Conservation (phyloP, 2,329 filamentous ascomycete species). For the Pseudogymnoascus sp. region DNA sequence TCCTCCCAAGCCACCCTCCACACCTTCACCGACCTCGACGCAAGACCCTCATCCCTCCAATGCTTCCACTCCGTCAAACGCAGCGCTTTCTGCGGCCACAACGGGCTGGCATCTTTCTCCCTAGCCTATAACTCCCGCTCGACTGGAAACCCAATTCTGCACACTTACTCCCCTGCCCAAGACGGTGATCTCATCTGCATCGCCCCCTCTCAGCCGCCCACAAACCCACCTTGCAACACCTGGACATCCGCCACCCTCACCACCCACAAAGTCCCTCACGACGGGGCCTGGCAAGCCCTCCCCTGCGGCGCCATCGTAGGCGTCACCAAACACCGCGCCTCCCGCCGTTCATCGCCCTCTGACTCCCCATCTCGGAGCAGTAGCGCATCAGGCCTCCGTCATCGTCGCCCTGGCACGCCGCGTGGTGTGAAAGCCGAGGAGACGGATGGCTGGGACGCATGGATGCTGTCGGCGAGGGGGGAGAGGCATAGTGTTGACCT, state of each 20-base stretch:
- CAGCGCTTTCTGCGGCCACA: conserved; percentile 44
- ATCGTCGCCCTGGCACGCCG: conserved; percentile 12
- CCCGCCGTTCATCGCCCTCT: conserved; percentile 16
- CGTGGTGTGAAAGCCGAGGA: conserved; percentile 12
- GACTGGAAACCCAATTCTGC: conserved; percentile 55
- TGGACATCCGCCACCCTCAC: conserved; percentile 46
- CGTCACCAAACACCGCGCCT: conserved; percentile 41
- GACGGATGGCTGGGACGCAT: conserved; percentile 43
- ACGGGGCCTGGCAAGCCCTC: conserved; percentile 58
- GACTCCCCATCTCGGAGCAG: conserved; percentile 12
- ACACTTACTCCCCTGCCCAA: conserved; percentile 50
- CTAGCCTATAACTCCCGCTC: conserved; percentile 50
- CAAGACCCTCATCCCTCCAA: conserved; percentile 52
- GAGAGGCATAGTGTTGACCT: conserved; percentile 22
- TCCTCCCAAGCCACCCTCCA: conserved; percentile 48
- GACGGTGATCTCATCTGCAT: conserved; percentile 52
- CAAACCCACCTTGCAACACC: conserved; percentile 38
- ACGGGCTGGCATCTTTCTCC: conserved; percentile 54
- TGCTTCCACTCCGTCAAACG: conserved; percentile 48
- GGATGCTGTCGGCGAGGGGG: conserved; percentile 41
- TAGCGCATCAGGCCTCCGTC: conserved; percentile 14
- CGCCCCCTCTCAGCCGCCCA: conserved; percentile 35
- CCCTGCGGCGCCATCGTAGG: conserved; percentile 55
- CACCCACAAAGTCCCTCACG: conserved; percentile 48
- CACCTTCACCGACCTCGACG: conserved; percentile 50